phyloP scores from a whole-genome alignment of 441 rosid species.

The Raphanus hybrid region DNA sequence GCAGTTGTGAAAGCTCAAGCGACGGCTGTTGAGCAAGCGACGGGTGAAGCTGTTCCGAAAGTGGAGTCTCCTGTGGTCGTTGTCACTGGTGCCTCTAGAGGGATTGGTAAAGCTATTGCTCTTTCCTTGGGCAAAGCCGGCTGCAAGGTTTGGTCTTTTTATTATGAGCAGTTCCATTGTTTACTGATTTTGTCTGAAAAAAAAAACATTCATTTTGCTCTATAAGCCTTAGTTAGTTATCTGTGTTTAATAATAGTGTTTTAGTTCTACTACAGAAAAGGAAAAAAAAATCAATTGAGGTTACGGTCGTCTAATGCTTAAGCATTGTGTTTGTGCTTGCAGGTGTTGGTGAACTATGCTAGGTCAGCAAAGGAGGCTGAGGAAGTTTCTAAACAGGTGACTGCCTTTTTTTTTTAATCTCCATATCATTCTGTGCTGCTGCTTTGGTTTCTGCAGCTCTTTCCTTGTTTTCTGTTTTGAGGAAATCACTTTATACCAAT shows the following conservation, averaged over 20 bases:
- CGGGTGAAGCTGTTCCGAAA: slow-evolving; percentile 47
- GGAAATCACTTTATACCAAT: neutral
- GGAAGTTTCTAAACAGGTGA: slow-evolving; percentile 82
- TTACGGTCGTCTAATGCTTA: neutral
- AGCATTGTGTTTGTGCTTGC: slow-evolving; percentile 34
- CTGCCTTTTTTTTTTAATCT: neutral
- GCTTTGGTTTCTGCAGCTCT: neutral
- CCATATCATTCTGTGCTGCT: neutral
- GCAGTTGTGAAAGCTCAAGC: slow-evolving; percentile 64
- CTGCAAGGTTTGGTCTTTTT: slow-evolving; percentile 63
- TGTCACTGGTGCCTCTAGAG: slow-evolving; percentile 97
- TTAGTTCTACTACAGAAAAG: neutral
- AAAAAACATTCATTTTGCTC: no score
- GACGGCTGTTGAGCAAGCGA: slow-evolving; percentile 54
- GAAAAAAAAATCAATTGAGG: neutral
- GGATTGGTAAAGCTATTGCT: slow-evolving; percentile 94
- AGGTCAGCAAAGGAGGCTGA: slow-evolving; percentile 94
- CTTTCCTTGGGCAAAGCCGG: slow-evolving; percentile 86
- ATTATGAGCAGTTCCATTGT: no score
- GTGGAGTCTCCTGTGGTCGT: slow-evolving; percentile 85
- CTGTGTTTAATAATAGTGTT: neutral
- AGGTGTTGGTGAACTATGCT: slow-evolving; percentile 97
- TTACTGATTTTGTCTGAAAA: no score
- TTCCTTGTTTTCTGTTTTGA: slow-evolving; percentile 4
- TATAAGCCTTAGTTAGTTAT: neutral